These are phyloP conservation scores for Trichoderma afroharzianum DNA, from an alignment of 2,329 filamentous ascomycete species.

Conservation along the genomic window DNA sequence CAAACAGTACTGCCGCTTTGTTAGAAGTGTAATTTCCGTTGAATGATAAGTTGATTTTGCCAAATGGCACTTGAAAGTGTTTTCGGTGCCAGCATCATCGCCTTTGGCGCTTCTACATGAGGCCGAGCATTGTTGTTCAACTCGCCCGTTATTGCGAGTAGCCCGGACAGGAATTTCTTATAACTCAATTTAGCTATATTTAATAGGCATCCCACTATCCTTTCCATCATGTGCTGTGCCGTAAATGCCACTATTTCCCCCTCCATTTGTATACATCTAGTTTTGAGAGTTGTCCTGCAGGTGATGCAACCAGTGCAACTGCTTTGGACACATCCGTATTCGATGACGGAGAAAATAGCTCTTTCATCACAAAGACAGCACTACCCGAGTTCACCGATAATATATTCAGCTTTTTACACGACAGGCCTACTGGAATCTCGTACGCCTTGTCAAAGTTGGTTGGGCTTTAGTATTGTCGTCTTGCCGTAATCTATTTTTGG, in stretches of 20 bases:
- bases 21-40: neutral
- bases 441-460: neutral
- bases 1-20: neutral
- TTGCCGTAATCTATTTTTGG: neutral
- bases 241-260: neutral
- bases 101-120: neutral
- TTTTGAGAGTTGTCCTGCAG: neutral
- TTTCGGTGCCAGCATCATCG: neutral
- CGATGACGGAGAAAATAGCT: neutral
- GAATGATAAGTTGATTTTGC: neutral
- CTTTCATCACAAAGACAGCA: accelerated
- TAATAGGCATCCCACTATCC: neutral
- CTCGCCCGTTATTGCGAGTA: neutral
- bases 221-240: neutral
- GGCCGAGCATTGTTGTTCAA: neutral
- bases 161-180: neutral
- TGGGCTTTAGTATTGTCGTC: neutral
- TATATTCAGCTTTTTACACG: neutral
- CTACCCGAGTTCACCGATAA: neutral
- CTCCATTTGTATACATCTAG: neutral
- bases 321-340: neutral
- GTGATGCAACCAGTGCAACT: neutral
- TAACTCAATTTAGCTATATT: neutral
- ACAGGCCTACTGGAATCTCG: neutral
- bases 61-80: neutral